Evolutionary conservation across 208 protist species (phyloP), one percentile per base, ranked within the genome.

Genomic region (Strigomonas culicis): DNA sequence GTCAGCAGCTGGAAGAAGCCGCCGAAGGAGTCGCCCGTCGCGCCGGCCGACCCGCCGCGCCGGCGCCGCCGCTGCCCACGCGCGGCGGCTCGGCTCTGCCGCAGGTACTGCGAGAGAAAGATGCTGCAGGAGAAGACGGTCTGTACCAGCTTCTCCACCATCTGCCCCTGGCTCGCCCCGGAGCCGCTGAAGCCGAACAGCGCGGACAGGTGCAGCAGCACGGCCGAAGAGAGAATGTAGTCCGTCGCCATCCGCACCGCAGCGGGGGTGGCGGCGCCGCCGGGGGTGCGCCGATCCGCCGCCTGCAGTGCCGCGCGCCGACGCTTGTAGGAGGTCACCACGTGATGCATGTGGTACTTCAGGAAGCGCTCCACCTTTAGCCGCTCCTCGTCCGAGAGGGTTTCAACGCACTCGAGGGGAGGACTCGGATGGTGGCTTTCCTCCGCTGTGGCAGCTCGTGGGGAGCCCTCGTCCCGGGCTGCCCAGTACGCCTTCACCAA

Each of bases 341-440:
- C 73, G 58, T 94, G 88, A 70, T 94, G 85, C 13, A 71, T 79
- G 62, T 94, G 84, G 62, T 90, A 89, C 13, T 75, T 72, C 34
- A 39, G 10, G 34, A 39, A 39, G 34, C 34, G 34, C 34, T 39
- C 34, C 10, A 39, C 34, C 34, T 39, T 39, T 39, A 13, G 7
- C 10, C 34, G 4, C 34, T 39, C 34, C 10, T 39, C 34, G 34
- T 39, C 10, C 7, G 34, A 39, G 34, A 39, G 34, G 4, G 34
- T 39, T 39, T 39, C 34, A 13, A 39, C 34, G n/a, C n/a, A n/a
- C n/a, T n/a, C n/a, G n/a, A n/a, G n/a, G n/a, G n/a, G n/a, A n/a
- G n/a, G n/a, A n/a, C n/a, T n/a, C n/a, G n/a, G n/a, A n/a, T n/a
- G n/a, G n/a, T n/a, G n/a, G n/a, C n/a, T n/a, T n/a, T n/a, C n/a